These are phyloP conservation scores for Arabidopsis lyrata DNA, from an alignment of 441 rosid genomes.

Conservation along the genomic window DNA sequence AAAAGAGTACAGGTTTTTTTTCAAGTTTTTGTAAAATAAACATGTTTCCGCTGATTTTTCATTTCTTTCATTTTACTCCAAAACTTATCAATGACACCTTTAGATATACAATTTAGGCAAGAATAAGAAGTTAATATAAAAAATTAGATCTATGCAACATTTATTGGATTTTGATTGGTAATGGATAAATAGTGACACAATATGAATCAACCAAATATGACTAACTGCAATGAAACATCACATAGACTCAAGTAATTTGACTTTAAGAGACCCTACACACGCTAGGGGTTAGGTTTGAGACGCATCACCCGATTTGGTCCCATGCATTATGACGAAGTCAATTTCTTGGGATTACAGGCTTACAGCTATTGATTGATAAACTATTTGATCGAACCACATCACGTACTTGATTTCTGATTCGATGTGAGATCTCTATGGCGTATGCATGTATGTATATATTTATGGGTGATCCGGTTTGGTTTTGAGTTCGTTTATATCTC, in stretches of 20 bases:
- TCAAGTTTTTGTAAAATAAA: no score
- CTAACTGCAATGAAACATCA: slow-evolving; percentile 21
- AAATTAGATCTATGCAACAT: background rate
- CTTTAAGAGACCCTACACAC: slow-evolving; percentile 29
- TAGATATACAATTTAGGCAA: no score
- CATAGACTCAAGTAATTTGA: slow-evolving; percentile 27
- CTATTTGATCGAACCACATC: slow-evolving; percentile 3
- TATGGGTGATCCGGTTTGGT: background rate
- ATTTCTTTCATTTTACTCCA: no score
- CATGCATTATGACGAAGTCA: slow-evolving; percentile 20
- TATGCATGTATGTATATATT: background rate
- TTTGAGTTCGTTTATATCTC: background rate
- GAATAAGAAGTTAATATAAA: no score
- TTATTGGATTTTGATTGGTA: background rate
- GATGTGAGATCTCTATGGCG: background rate
- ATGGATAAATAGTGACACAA: background rate
- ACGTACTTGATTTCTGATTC: background rate
- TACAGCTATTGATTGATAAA: slow-evolving; percentile 17
- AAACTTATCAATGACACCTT: no score
- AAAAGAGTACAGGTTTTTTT: no score
- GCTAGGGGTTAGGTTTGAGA: slow-evolving; percentile 34
- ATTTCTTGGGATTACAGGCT: slow-evolving; percentile 22
- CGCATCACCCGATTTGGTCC: slow-evolving; percentile 35
- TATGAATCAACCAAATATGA: background rate
- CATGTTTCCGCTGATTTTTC: no score